Conservation (phyloP, 176 grass and related monocot genomes). For the Dactylis glomerata region DNA sequence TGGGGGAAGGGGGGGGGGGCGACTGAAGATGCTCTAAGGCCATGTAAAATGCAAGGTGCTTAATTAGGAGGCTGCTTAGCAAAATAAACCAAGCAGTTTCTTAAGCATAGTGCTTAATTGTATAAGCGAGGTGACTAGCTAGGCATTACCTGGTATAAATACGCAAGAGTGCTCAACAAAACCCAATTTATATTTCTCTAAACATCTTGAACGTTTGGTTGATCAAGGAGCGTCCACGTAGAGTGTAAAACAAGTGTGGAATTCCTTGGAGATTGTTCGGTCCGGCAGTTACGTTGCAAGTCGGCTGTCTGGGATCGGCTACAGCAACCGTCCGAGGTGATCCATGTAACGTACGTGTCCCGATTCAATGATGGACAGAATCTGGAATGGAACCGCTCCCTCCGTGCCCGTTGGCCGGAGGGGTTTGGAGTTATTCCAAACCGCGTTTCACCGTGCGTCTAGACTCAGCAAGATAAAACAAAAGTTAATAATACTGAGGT, state of each 20-base stretch:
- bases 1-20: no score
- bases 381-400: not conserved
- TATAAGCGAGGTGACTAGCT: no score
- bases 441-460: not conserved
- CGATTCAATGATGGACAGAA: not conserved
- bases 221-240: not conserved
- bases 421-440: not conserved
- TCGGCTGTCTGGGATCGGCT: slow-evolving; percentile 18
- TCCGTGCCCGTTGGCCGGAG: not conserved
- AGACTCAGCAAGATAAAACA: not conserved
- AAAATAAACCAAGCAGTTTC: no score
- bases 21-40: no score
- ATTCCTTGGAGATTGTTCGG: not conserved
- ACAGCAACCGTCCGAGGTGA: slow-evolving; percentile 13
- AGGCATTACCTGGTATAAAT: no score
- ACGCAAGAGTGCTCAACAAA: not conserved
- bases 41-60: no score
- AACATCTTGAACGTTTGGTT: no score
- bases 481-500: not conserved
- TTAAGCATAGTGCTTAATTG: no score
- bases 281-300: not conserved
- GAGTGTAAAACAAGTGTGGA: not conserved
- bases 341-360: slow-evolving; percentile 19
- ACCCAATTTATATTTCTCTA: not conserved
- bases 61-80: no score